These are phyloP conservation scores for Acidomyces sp. DNA, from an alignment of 495 filamentous ascomycete species.

Conservation along the genomic window DNA sequence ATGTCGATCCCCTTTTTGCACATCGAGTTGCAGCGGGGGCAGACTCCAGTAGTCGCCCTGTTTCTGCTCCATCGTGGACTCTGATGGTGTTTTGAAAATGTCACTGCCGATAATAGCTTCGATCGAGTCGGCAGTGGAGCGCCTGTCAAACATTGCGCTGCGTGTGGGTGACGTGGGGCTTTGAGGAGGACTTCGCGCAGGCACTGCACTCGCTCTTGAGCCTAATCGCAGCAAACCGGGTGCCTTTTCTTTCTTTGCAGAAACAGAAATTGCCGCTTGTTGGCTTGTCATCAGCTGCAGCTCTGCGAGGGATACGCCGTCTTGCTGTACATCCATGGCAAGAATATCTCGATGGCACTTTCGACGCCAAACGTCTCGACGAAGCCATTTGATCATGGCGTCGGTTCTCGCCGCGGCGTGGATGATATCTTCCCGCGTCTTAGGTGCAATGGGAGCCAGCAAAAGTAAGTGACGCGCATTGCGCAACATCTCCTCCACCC, in stretches of 20 bases:
- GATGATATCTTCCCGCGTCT: conserved; percentile 74
- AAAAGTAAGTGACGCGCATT: conserved; percentile 90
- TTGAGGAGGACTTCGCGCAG: conserved; percentile 7
- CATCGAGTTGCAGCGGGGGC: conserved; percentile 17
- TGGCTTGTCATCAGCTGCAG: conserved; percentile 10
- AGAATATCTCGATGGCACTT: conserved; percentile 86
- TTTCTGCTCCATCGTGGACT: conserved; percentile 4
- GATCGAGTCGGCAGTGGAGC: conserved; percentile 8
- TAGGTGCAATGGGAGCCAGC: conserved; percentile 72
- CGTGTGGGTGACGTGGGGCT: conserved; percentile 14
- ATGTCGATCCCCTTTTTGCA: conserved; percentile 4
- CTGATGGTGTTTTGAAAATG: conserved; percentile 17
- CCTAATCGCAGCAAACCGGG: conserved; percentile 18
- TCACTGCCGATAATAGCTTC: conserved; percentile 11
- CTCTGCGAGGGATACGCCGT: conserved; percentile 28
- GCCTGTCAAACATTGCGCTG: conserved; percentile 4
- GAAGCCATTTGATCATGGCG: conserved; percentile 81
- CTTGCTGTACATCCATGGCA: conserved; percentile 69
- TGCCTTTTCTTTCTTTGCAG: conserved; percentile 21
- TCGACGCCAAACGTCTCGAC: conserved; percentile 85
- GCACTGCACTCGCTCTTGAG: conserved; percentile 23
- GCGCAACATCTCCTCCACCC: conserved; percentile 67
- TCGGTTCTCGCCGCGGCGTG: conserved; percentile 73
- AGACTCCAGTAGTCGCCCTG: conserved; percentile 4
- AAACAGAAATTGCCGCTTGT: conserved; percentile 24